Evolutionary conservation across 2,329 filamentous ascomycete species (phyloP), one percentile per base, ranked within the genome.

Genomic region (Sporothrix euskadiensis): DNA sequence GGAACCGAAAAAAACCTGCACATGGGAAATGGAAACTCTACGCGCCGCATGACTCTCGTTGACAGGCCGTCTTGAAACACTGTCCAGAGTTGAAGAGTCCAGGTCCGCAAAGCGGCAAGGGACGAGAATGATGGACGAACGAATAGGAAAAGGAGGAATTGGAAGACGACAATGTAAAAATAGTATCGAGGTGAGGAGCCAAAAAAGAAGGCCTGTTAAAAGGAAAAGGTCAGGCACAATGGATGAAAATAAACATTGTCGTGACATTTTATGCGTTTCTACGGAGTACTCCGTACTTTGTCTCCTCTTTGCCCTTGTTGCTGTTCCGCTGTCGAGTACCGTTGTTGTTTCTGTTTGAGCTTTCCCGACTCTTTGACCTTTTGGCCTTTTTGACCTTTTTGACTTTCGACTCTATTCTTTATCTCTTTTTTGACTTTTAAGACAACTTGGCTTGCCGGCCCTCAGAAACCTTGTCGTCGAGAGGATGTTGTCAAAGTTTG

Each of bases 21-120:
- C 26, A 35, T n/a, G 44, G 65, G 65, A 69, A 69, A 69, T 26
- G 65, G 65, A 69, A 69, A 69, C 44, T 54, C 9, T 69, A 69
- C 44, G 65, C 65, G 65, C 65, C 65, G 65, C 65, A 69, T 69
- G 65, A 69, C 65, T 69, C 63, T 66, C 63, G 41, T 10, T 66
- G 63, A 66, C 63, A 49, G 41, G 63, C 41, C 22, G 63, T 49
- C 22, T 32, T 66, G 63, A 66, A 66, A 66, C 63, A 49, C 56
- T 59, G 59, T 12, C 39, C 59, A 26, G 19, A 22, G 35, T 14
- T 44, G 35, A 12, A 65, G 16, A 22, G 59, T 65, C n/a, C 19
- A 44, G 35, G 56, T 35, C 19, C 30, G 30, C 56, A 63, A 44
- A 66, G 61, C 39, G 61, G 22, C 61, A 66, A 47, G n/a, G 61